Evolutionary conservation across 495 filamentous ascomycete genomes (phyloP), one percentile per base, ranked within the genome.

Genomic region (Talaromyces ruber): DNA sequence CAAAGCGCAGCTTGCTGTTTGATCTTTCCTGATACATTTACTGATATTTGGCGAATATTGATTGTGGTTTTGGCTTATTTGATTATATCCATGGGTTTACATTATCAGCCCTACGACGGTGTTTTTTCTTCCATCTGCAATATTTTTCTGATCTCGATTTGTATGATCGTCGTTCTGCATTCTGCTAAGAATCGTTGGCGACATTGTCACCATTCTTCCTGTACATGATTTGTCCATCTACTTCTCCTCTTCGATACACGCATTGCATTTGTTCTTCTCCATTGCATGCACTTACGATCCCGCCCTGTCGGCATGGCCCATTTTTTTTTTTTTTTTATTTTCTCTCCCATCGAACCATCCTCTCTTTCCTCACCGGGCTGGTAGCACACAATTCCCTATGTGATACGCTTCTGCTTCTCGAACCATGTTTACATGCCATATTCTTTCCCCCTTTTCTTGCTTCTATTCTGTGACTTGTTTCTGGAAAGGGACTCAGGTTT

Each of bases 1-100:
- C 34, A 63, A 63, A 25, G 18, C 55, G 1, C 52, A 54, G 16
- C 34, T 57, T 9, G 22, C 28, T 2, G 61, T 63, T 43, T 63
- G 26, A 29, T 26, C 21, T 4, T 28, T 16, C 12, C 8, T 28
- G n/a, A n/a, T n/a, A n/a, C n/a, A 28, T 54, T 24, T 28, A 24
- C 24, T 22, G 24, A 22, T 25, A 21, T 18, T 9, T 52, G 22
- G 22, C 22, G 24, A 28, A 26, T 54, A 18, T 14, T 25, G 47
- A 53, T 25, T 14, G 51, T 4, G 22, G 51, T 54, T 14, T 54
- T 29, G 22, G 51, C 3, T 53, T 25, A 14, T 54, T 54, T 51
- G 25, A n/a, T 22, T 47, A 37, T 32, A 47, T 47, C 16, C 43
- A 47, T 47, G 43, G 43, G 18, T 47, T n/a, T 47, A 47, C 21